Base-by-base conservation (phyloP, 495 filamentous ascomycete genomes). In the Aspergillus ostianus region DNA sequence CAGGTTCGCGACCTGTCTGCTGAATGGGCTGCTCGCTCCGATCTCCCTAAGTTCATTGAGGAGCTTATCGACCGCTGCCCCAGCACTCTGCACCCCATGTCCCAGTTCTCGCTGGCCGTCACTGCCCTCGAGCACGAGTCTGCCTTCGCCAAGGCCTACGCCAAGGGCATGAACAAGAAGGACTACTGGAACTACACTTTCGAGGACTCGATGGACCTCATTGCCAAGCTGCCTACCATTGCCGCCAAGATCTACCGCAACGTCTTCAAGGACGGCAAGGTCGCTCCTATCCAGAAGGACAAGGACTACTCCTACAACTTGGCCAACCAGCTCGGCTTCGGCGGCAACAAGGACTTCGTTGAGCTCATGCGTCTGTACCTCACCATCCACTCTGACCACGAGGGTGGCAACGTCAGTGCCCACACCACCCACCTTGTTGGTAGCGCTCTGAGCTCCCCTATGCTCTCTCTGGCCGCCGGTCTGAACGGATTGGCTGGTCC, bases 11-110 rank as follows among this genome's bases (percentile, higher is more conserved):
- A 93, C 59, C 87, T 98, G 61, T 98, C 95, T 67, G 92, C 93
- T 51, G 95, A 98, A 76, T 98, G 93, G 95, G 94, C 94, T 77
- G 94, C 94, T 68, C 93, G 95, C 71, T 90, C 95, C 76, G 90
- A 92, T 69, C 78, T 98, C 61, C 95, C 94, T 74, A 93, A 93
- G 81, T 98, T 93, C 81, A 82, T 98, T 71, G 92, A 97, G 82
- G 94, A 98, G 81, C 87, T 98, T 70, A 96, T 98, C 79, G 94
- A 98, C 87, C 92, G 93, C 79, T 98, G 92, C 88, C 94, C 94
- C 62, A 92, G 82, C 81, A 91, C 93, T 77, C 90, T 98, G 64
- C 94, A 98, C 87, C 95, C 94, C 73, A 98, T 98, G 94, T 92
- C 95, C 54, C 94, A 98, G 84, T 96, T 98, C 85, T 97, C 95